Evolutionary conservation across 257 asterid species (phyloP), one percentile per base, ranked within the genome.

Genomic region (Solanum ahanhuiri): DNA sequence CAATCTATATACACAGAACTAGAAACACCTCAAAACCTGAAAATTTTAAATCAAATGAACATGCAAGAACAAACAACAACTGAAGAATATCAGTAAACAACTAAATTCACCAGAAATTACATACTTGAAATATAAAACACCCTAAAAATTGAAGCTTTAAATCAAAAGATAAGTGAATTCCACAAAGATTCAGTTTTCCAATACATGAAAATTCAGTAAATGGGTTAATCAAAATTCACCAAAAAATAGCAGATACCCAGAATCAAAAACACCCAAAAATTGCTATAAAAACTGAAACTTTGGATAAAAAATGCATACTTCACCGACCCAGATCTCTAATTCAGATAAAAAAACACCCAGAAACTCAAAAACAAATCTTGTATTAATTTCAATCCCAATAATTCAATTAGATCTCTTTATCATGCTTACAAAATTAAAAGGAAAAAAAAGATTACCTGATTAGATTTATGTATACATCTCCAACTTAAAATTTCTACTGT

Each of bases 301-400:
- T 88, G 90, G 35, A 92, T 89, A 90, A 90, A 90, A 90, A 90
- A 67, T 63, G 77, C 85, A 83, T 64, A 64, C 17, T 64, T 64
- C 17, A 64, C 71, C 89, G 39, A 82, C 63, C 85, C 89, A 92
- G 98, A 93, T 97, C 98, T 91, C 94, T 18, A 57, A 90, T 83
- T 90, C 92, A 93, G 95, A 95, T 95, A 94, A 89, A 87, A 88
- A 60, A 86, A 83, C 75, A 81, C 89, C 88, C 91, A 92, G 22
- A 7, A 88, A 87, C 79, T 77, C 41, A 89, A 87, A 89, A 43
- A 87, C 28, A 81, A 93, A 91, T 88, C 92, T 87, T 60, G 92
- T 92, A 91, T 90, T 89, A 87, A 81, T 88, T 77, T 77, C 25
- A 43, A 77, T 82, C 51, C 67, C 81, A 25, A 69, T 25, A 82